Percentiles rank a stretch among this genome's conserved stretches.
Conservation (phyloP, 116 monocot species). For the Trichopus zeylanicus region DNA sequence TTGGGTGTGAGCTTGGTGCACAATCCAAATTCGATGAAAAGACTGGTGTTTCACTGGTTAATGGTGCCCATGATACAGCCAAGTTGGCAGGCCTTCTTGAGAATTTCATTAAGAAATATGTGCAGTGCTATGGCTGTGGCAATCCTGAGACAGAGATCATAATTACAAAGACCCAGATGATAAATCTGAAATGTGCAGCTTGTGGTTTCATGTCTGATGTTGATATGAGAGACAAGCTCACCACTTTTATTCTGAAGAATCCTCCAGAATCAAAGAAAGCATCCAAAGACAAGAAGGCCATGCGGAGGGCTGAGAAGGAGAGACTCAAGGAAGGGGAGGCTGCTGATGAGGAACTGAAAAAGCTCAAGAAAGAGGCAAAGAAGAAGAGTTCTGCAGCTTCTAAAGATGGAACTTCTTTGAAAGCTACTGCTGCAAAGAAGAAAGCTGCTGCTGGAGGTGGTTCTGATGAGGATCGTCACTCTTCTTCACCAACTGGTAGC, state of each 20-base stretch:
- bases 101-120: slow-evolving; percentile 34
- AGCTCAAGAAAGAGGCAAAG: slow-evolving; percentile 23
- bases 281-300: slow-evolving; percentile 27
- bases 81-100: slow-evolving; percentile 32
- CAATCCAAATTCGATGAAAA: slow-evolving; percentile 38
- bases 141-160: slow-evolving; percentile 32
- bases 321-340: slow-evolving; percentile 30
- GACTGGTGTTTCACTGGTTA: slow-evolving; percentile 29
- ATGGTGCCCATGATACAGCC: slow-evolving; percentile 28
- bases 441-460: slow-evolving; percentile 1
- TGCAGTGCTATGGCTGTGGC: slow-evolving; percentile 38
- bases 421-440: not conserved
- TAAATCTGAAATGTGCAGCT: slow-evolving; percentile 31
- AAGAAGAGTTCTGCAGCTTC: slow-evolving; percentile 14
- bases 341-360: slow-evolving; percentile 36
- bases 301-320: slow-evolving; percentile 34
- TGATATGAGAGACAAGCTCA: slow-evolving; percentile 30
- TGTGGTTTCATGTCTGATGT: slow-evolving; percentile 29
- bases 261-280: slow-evolving; percentile 28
- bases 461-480: slow-evolving; percentile 33
- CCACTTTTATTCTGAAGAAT: slow-evolving; percentile 28
- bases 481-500: slow-evolving; percentile 23
- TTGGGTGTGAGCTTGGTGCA: slow-evolving; percentile 38
- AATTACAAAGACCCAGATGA: slow-evolving; percentile 24
- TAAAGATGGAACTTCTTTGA: slow-evolving; percentile 11